Conservation (phyloP, 176 grass and related monocot genomes). For the Rhynchospora tenuis region DNA sequence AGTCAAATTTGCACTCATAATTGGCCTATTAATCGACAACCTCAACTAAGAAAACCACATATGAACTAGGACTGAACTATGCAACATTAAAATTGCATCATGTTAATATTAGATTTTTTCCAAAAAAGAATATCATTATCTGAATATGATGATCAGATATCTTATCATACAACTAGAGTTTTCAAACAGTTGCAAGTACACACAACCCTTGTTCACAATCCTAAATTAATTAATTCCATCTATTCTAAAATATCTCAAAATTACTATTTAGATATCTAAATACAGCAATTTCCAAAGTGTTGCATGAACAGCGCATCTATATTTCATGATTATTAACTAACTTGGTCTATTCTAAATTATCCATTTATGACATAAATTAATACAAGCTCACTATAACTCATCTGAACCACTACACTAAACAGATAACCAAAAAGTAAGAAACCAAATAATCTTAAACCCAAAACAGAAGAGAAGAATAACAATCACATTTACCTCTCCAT, state of each 20-base stretch:
- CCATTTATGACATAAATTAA: constrained; percentile 14
- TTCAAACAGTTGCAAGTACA: neutral
- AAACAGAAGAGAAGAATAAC: neutral
- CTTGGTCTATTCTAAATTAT: constrained; percentile 12
- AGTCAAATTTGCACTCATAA: neutral
- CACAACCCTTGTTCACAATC: neutral
- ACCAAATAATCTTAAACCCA: neutral
- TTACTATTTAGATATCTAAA: neutral
- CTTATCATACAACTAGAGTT: neutral
- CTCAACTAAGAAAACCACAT: neutral
- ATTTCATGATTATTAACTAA: neutral
- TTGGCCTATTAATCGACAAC: neutral
- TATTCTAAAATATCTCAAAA: neutral
- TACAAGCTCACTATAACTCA: constrained; percentile 10
- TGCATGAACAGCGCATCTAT: neutral
- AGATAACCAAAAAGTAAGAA: neutral
- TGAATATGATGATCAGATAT: neutral
- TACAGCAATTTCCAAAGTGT: neutral
- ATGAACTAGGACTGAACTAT: neutral
- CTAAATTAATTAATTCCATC: neutral
- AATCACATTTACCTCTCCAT: neutral
- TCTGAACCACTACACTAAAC: constrained; percentile 14
- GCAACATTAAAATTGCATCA: neutral
- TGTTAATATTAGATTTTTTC: neutral
- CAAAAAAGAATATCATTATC: neutral